Base-by-base conservation (phyloP, 352 stramenopile genomes). In the Globisporangium okanoganense region DNA sequence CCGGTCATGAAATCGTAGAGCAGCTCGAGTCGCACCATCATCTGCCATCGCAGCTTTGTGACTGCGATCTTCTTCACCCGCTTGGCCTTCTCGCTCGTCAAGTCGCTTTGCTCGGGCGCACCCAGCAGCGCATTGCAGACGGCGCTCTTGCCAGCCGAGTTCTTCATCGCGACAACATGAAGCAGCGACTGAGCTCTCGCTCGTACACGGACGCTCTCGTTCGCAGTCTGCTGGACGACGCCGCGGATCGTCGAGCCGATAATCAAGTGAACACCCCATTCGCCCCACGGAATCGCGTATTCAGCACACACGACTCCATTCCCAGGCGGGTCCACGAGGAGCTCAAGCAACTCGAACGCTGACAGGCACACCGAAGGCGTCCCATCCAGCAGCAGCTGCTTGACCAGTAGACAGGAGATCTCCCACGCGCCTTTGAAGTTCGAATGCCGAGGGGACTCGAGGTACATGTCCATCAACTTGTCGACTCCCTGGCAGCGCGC, bases 191-290 rank as follows among this genome's bases (percentile, higher is more conserved):
- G 66, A 16, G 91, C 79, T 16, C 83, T 68, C 0, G 61, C 64
- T 0, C 85, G 81, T 3, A 92, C 85, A 5, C 82, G 78, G 7
- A 92, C 72, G 35, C 71, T 88, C 35, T 82, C 71, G 55, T 73
- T 89, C 4, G 74, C 79, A 33, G 77, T 80, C 61, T 91, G 80
- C 60, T 94, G 85, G 1, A 92, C 63, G 2, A 94, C 72, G 43
- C 77, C 88, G 6, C 85, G 82, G 41, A 94, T 78, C 0, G 82
- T 94, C 8, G 80, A 94, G 0, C 79, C 75, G 8, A 94, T 64
- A 35, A 92, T 78, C 29, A 94, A 65, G 44, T 94, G 79, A 2
- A 92, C 82, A 0, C 84, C 84, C 84, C 84, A 94, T 27, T 94
- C 84, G 0, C 73, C 75, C 84, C 84, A 94, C 5, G 84, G 84